Evolutionary conservation across 164 flowering plant species (phyloP), one percentile per base, ranked within the genome.

Genomic region (Liquidambar formosana): DNA sequence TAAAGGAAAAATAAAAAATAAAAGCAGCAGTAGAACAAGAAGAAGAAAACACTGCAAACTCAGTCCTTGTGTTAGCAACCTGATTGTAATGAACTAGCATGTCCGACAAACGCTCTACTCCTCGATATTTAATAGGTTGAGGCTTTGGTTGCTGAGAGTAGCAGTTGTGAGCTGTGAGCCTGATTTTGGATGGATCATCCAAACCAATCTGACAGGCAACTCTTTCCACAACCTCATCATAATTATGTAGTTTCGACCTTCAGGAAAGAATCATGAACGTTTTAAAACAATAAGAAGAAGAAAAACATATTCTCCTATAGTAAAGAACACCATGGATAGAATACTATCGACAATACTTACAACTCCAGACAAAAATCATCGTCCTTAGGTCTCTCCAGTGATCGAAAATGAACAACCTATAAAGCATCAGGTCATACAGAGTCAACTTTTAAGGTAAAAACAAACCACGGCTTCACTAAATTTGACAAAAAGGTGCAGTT

Each of bases 141-240:
- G n/a, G n/a, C n/a, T n/a, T n/a, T n/a, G n/a, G n/a, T n/a, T n/a
- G n/a, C n/a, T n/a, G n/a, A n/a, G n/a, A n/a, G n/a, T n/a, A n/a
- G n/a, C n/a, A 93, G 97, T 91, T 95, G 73, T 93, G 97, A 63
- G 99, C 76, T 57, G 99, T 95, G 28, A 95, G 88, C 79, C 99
- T 79, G 43, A 95, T 86, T 82, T 91, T 95, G 23, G 97, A 79
- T 71, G 99, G 91, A 79, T 95, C 99, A 69, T 88, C 96, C 85
- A 93, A 78, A 71, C 86, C 87, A 79, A 95, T 81, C 43, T 75
- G 85, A 13, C 52, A 80, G 65, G 99, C 97, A 70, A 95, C 91
- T 79, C 83, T 85, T 77, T 90, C 94, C 57, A 95, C 96, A 58
- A 95, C 99, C 46, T 93, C 97, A 76, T 95, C 97, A 82, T 95